Evolutionary conservation across 2,329 filamentous ascomycete species (phyloP).

Genomic region (Neurospora crassa): DNA sequence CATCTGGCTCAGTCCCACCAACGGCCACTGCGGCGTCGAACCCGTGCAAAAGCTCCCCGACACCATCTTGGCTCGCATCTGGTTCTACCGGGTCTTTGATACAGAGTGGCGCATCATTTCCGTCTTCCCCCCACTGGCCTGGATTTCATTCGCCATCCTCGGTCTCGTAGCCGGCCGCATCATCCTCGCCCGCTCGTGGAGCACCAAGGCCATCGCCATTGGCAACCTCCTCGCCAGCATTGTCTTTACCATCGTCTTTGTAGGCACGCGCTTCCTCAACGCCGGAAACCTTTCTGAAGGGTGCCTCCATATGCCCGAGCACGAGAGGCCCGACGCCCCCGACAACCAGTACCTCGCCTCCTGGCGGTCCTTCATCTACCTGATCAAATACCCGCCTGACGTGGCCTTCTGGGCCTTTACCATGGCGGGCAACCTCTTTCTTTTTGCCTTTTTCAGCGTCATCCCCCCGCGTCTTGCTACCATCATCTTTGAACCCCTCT

Average conservation of each 20-base stretch:
- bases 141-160: slow-evolving; percentile 36
- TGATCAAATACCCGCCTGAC: slow-evolving; percentile 38
- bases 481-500: slow-evolving; percentile 24
- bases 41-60: slow-evolving; percentile 6
- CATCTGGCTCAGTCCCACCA: slow-evolving; percentile 32
- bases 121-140: slow-evolving; percentile 34
- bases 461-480: slow-evolving; percentile 23
- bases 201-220: slow-evolving; percentile 15
- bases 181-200: slow-evolving; percentile 24
- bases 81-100: slow-evolving; percentile 29
- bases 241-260: slow-evolving; percentile 28
- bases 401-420: slow-evolving; percentile 35
- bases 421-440: slow-evolving; percentile 28
- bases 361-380: slow-evolving; percentile 33
- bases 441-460: slow-evolving; percentile 28
- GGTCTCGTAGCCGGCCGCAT: slow-evolving; percentile 35
- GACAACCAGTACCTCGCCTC: slow-evolving; percentile 33
- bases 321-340: slow-evolving; percentile 19
- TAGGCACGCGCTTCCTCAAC: slow-evolving; percentile 30
- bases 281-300: slow-evolving; percentile 35
- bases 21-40: slow-evolving; percentile 25
- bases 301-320: slow-evolving; percentile 31
- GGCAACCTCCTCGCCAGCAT: slow-evolving; percentile 23
- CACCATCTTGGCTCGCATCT: slow-evolving; percentile 24
- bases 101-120: slow-evolving; percentile 23